A percentile compares a stretch with the other conserved stretches of the same genome.
phyloP scores from a whole-genome alignment of 2,329 filamentous ascomycete genomes.

The Ophiostoma himal-ulmi region DNA sequence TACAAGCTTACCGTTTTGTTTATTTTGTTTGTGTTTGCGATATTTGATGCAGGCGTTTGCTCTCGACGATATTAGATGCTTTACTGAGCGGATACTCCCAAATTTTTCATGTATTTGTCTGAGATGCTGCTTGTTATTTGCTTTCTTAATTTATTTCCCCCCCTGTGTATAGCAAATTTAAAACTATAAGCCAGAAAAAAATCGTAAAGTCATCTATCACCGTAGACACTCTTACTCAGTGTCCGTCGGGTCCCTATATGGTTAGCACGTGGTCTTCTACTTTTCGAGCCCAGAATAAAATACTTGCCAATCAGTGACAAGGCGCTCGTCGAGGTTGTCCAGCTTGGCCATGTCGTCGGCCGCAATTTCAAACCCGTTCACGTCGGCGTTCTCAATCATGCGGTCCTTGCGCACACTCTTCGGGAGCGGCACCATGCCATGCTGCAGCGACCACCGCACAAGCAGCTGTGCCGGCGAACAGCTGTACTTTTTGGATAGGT shows the following conservation, averaged over 20 bases:
- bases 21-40: too few species aligned
- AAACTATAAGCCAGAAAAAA: background rate
- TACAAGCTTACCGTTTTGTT: too few species aligned
- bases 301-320: slow-evolving; percentile 62
- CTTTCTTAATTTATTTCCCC: too few species aligned
- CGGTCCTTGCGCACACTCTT: slow-evolving; percentile 62
- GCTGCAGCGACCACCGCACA: slow-evolving; percentile 71
- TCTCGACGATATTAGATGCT: too few species aligned
- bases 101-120: too few species aligned
- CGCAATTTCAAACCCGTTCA: slow-evolving; percentile 56
- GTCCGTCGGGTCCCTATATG: slow-evolving; percentile 19
- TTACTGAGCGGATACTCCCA: too few species aligned
- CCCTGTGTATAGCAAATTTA: background rate
- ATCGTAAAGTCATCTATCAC: background rate
- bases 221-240: background rate
- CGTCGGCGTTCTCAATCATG: slow-evolving; percentile 58
- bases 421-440: slow-evolving; percentile 65
- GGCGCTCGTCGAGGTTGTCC: slow-evolving; percentile 62
- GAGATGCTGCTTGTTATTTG: too few species aligned
- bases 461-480: slow-evolving; percentile 69
- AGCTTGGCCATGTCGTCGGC: slow-evolving; percentile 57
- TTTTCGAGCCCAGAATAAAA: background rate
- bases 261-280: background rate
- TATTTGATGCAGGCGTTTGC: too few species aligned
- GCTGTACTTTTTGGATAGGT: slow-evolving; percentile 60